A percentile compares a stretch with the other conserved stretches of the same genome.
Evolutionary conservation across 2,329 filamentous ascomycete species (phyloP).

Genomic region (Colletotrichum neosansevieriae): DNA sequence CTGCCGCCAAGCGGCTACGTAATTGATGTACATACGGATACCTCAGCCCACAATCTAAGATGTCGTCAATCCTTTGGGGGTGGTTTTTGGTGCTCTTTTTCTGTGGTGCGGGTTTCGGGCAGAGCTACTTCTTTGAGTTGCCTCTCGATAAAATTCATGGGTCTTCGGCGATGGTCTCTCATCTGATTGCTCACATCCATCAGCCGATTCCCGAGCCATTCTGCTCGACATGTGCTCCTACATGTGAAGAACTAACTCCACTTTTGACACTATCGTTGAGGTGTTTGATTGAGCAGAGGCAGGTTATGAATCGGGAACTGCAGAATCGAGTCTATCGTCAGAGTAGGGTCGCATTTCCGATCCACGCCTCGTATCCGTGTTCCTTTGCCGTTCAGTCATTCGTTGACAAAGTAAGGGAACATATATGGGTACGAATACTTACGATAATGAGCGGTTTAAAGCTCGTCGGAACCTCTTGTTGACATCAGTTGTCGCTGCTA

Average conservation of each 20-base stretch:
- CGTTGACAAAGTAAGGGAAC: not conserved
- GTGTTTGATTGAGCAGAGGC: conserved; percentile 29
- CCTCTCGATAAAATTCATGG: conserved; percentile 9
- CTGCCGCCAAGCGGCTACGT: conserved; percentile 35
- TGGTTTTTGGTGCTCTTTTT: not conserved
- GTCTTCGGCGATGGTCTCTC: conserved; percentile 6
- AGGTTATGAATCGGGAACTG: conserved; percentile 23
- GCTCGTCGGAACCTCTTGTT: no score
- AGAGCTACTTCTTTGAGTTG: conserved; percentile 20
- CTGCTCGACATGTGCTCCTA: conserved; percentile 22
- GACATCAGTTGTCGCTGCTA: no score
- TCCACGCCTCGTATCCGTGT: conserved; percentile 35
- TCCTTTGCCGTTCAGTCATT: conserved; percentile 25
- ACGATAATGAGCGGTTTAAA: not conserved
- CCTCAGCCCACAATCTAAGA: conserved; percentile 32
- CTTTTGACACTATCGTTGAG: conserved; percentile 36
- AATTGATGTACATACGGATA: conserved; percentile 8
- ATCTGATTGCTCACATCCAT: conserved; percentile 30
- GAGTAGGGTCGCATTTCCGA: conserved; percentile 14
- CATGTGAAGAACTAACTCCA: conserved; percentile 38
- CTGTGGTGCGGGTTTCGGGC: not conserved
- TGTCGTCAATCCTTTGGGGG: not conserved
- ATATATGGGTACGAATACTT: no score
- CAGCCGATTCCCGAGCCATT: conserved; percentile 35
- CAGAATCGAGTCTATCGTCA: conserved; percentile 12